Percentiles rank a stretch among this genome's conserved stretches.
Evolutionary conservation across 495 filamentous ascomycete genomes (phyloP).

Genomic region (Penicillium coffeae): DNA sequence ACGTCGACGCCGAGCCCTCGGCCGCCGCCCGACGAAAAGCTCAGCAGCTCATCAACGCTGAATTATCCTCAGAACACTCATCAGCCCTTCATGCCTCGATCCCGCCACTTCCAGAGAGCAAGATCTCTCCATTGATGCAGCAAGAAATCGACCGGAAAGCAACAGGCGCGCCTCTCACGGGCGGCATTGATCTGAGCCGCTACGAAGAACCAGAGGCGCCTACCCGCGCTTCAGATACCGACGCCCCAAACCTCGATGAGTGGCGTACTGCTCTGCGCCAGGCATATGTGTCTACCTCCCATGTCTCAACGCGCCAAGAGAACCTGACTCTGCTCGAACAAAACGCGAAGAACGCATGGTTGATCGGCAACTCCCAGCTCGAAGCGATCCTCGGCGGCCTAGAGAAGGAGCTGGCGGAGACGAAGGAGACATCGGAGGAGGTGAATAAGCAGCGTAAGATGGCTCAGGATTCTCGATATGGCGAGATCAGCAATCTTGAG

Average conservation of each 20-base stretch:
- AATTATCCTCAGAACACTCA: constrained; percentile 49
- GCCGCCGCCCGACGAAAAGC: constrained; percentile 53
- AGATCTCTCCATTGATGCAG: constrained; percentile 59
- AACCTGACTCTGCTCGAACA: constrained; percentile 73
- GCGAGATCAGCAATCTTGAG: constrained; percentile 66
- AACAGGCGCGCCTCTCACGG: constrained; percentile 46
- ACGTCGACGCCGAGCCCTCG: constrained; percentile 69
- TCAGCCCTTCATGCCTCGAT: constrained; percentile 38
- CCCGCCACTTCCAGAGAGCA: constrained; percentile 30
- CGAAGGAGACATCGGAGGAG: constrained; percentile 61
- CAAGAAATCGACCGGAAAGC: constrained; percentile 60
- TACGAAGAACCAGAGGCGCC: constrained; percentile 66
- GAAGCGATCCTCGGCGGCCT: constrained; percentile 66
- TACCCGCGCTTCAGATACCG: constrained; percentile 25
- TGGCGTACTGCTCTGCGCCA: constrained; percentile 37
- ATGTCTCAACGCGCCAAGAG: constrained; percentile 60
- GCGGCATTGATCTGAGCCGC: constrained; percentile 72
- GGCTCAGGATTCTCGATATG: constrained; percentile 63
- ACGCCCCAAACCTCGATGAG: constrained; percentile 31
- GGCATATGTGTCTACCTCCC: constrained; percentile 61
- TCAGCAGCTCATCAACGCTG: constrained; percentile 60
- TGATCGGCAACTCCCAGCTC: constrained; percentile 74
- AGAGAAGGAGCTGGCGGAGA: constrained; percentile 73
- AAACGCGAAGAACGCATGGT: constrained; percentile 86
- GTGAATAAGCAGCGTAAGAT: constrained; percentile 67